Percentiles rank a stretch among this genome's conserved stretches.
Evolutionary conservation across 441 rosid species (phyloP).

Genomic region (Capsella rubella): DNA sequence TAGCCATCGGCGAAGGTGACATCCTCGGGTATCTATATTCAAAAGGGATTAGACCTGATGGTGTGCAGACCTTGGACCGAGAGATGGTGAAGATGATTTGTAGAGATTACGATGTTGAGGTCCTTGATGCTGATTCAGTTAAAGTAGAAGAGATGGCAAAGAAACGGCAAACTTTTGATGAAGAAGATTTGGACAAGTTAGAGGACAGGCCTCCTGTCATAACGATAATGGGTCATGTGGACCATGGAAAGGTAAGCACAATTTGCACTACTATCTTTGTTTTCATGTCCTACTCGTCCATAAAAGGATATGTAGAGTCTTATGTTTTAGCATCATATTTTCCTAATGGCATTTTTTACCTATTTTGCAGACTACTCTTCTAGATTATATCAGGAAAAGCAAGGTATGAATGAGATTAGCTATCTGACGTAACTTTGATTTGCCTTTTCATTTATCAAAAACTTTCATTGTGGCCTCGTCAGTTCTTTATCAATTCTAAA

Average conservation of each 20-base stretch:
- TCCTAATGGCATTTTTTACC: constrained; percentile 47
- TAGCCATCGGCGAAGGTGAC: constrained; percentile 85
- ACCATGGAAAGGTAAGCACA: constrained; percentile 88
- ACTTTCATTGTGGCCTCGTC: constrained; percentile 1
- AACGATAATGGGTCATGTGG: constrained; percentile 99
- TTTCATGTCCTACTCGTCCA: constrained; percentile 16
- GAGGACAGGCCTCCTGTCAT: constrained; percentile 95
- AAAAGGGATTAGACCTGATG: constrained; percentile 96
- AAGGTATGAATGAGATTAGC: constrained; percentile 58
- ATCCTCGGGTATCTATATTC: constrained; percentile 86
- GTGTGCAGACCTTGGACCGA: constrained; percentile 90
- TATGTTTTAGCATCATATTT: constrained; percentile 16
- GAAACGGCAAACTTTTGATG: constrained; percentile 83
- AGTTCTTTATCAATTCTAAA: constrained; percentile 16
- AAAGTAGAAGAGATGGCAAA: constrained; percentile 90
- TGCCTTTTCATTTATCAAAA: constrained; percentile 10
- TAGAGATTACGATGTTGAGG: constrained; percentile 84
- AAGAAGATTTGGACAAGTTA: constrained; percentile 88
- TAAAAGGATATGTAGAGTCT: constrained; percentile 9
- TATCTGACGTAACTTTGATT: constrained; percentile 28
- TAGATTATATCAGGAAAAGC: constrained; percentile 93
- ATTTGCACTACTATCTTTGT: constrained; percentile 14
- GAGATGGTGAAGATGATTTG: constrained; percentile 98
- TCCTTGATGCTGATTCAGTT: constrained; percentile 78
- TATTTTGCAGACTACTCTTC: constrained; percentile 84